phyloP scores from a whole-genome alignment of 1,284 basidiomycete genomes.

The Puccinia coronata region DNA sequence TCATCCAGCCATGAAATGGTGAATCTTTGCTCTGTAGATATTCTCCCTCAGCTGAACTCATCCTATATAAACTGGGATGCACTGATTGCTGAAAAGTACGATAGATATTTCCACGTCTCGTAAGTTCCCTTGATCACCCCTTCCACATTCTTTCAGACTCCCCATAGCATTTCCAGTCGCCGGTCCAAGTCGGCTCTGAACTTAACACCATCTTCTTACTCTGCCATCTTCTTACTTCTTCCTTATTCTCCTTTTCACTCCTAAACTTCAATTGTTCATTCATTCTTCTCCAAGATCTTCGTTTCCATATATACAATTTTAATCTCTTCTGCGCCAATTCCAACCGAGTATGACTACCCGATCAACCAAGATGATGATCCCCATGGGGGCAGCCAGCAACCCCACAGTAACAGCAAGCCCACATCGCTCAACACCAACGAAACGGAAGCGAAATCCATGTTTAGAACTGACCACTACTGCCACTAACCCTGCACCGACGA shows the following conservation, averaged over 20 bases:
- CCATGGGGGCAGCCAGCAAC: background rate
- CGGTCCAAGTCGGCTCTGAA: background rate
- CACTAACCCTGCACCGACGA: background rate
- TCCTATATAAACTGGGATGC: background rate
- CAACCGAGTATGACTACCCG: constrained; percentile 37
- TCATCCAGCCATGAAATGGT: no score
- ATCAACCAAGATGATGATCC: constrained; percentile 25
- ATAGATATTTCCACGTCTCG: background rate
- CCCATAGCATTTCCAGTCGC: background rate
- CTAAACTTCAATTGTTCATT: constrained; percentile 14
- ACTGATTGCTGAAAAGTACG: background rate
- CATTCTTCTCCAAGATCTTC: constrained; percentile 26
- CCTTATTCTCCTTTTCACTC: constrained; percentile 9
- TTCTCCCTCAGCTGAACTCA: constrained; percentile 1
- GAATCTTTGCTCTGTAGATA: no score
- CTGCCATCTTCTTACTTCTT: background rate
- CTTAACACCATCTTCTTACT: constrained; percentile 3
- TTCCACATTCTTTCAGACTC: background rate
- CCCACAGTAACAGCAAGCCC: background rate
- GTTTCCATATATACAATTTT: constrained; percentile 15
- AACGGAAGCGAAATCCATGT: constrained; percentile 36
- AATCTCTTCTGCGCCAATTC: constrained; percentile 16
- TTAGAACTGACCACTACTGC: background rate
- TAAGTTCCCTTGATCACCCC: background rate
- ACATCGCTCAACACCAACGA: constrained; percentile 20